These are phyloP conservation scores for Serendipita sp. DNA, from an alignment of 768 basidiomycete genomes.

Conservation along the genomic window DNA sequence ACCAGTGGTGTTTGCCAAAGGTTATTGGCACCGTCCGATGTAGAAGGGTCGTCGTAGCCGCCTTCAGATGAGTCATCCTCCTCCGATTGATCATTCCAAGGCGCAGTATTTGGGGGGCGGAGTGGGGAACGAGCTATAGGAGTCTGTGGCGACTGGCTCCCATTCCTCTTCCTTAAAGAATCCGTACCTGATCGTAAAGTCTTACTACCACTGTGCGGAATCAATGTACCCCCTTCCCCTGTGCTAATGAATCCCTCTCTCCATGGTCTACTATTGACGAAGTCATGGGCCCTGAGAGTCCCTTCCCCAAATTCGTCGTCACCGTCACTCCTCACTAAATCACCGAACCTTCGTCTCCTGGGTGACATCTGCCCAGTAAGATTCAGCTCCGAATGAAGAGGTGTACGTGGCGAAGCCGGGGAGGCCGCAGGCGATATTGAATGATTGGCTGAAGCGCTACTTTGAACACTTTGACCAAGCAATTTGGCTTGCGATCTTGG, in stretches of 20 bases:
- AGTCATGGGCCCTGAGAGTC: background rate
- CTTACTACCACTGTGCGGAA: background rate
- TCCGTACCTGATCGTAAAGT: background rate
- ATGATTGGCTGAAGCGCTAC: background rate
- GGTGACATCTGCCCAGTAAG: background rate
- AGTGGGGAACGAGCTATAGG: background rate
- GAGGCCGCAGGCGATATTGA: background rate
- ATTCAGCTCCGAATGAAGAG: background rate
- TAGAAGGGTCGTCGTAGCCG: slow-evolving; percentile 24
- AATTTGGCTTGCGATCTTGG: background rate
- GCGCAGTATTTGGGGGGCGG: background rate
- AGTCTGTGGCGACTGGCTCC: slow-evolving; percentile 1
- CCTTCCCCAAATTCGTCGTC: background rate
- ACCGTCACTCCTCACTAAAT: background rate
- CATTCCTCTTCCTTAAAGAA: background rate
- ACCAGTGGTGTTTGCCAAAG: slow-evolving; percentile 26
- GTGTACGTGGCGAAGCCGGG: slow-evolving; percentile 1
- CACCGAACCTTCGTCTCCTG: background rate
- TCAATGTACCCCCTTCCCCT: background rate
- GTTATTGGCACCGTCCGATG: slow-evolving; percentile 3
- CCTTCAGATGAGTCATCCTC: slow-evolving; percentile 35
- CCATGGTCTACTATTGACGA: background rate
- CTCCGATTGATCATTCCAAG: slow-evolving; percentile 4
- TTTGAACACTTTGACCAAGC: background rate
- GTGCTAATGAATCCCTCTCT: background rate